Percentiles rank a stretch among this genome's conserved stretches.
These are phyloP conservation scores for Neopestalotiopsis rosae DNA, from an alignment of 2,329 filamentous ascomycete species.

Conservation along the genomic window DNA sequence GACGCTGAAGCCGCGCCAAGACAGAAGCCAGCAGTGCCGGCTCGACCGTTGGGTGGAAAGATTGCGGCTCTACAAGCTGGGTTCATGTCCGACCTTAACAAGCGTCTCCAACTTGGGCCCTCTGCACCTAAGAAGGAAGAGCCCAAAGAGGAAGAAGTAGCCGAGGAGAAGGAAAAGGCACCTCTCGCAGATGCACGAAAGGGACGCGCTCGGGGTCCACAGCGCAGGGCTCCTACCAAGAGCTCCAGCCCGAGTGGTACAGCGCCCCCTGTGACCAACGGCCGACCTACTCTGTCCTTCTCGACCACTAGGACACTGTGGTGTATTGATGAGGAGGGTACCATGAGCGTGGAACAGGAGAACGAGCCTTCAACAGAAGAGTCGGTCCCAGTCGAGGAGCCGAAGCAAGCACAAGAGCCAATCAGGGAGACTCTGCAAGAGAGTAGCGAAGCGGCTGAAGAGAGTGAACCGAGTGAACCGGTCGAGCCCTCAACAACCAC, in stretches of 20 bases:
- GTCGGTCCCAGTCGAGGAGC: constrained; percentile 17
- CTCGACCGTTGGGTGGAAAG: constrained; percentile 79
- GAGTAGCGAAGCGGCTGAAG: not conserved
- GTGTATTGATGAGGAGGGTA: constrained; percentile 58
- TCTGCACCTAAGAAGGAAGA: constrained; percentile 79
- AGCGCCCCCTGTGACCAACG: constrained; percentile 34
- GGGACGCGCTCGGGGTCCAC: constrained; percentile 85
- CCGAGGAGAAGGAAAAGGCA: constrained; percentile 69
- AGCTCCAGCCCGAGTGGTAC: constrained; percentile 44
- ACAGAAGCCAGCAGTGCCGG: constrained; percentile 83
- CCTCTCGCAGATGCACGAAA: constrained; percentile 91
- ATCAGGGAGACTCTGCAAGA: not conserved
- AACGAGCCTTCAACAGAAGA: constrained; percentile 18
- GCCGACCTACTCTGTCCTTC: constrained; percentile 49
- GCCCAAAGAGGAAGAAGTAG: constrained; percentile 56
- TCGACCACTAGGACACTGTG: constrained; percentile 54
- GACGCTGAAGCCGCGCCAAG: constrained; percentile 59
- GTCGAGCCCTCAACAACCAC: not conserved
- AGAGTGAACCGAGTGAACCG: not conserved
- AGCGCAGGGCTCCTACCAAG: constrained; percentile 71
- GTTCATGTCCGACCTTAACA: constrained; percentile 93
- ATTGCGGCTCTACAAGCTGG: constrained; percentile 90
- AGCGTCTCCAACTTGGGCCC: constrained; percentile 85
- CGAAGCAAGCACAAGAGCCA: not conserved
- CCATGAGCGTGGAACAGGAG: constrained; percentile 43